A percentile compares a stretch with the other conserved stretches of the same genome.
Conservation (phyloP, 352 stramenopile genomes). For the Pythium volutum region DNA sequence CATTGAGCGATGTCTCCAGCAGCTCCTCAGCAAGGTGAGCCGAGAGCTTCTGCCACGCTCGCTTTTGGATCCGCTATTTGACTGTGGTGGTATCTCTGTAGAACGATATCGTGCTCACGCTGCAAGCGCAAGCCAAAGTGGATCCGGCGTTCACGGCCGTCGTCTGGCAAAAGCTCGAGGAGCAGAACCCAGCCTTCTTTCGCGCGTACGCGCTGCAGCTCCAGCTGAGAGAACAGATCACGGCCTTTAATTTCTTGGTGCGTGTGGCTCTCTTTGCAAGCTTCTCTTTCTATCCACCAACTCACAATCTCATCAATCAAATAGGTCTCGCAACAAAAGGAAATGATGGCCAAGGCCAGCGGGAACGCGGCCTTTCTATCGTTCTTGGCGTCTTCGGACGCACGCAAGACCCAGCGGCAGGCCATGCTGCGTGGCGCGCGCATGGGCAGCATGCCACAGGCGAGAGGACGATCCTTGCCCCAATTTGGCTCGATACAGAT, state of each 20-base stretch:
- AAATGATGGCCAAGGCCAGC: conserved; percentile 50
- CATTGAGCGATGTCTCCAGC: conserved; percentile 88
- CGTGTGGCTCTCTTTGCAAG: too few relatives aligned
- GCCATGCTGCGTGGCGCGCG: conserved; percentile 7
- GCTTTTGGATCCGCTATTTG: too few relatives aligned
- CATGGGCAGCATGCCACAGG: neutral
- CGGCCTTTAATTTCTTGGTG: conserved; percentile 92
- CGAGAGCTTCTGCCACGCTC: neutral
- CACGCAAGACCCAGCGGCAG: conserved; percentile 19
- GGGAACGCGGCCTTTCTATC: conserved; percentile 29
- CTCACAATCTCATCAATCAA: neutral
- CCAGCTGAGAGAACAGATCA: conserved; percentile 88
- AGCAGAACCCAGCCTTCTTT: conserved; percentile 91
- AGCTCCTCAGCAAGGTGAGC: conserved; percentile 87
- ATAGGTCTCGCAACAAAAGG: conserved; percentile 66
- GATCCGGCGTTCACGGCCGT: conserved; percentile 80
- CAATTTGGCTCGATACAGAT: neutral
- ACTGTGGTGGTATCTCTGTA: conserved; percentile 11
- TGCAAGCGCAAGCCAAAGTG: conserved; percentile 77
- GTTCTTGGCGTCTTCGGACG: conserved; percentile 16
- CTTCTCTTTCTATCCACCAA: too few relatives aligned
- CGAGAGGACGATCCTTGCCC: neutral
- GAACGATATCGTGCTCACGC: conserved; percentile 58
- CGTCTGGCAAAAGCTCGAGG: conserved; percentile 91
- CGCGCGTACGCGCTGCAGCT: conserved; percentile 80